Evolutionary conservation across 805 yeast genomes (phyloP).

Genomic region (Schwanniomyces polymorphus): DNA sequence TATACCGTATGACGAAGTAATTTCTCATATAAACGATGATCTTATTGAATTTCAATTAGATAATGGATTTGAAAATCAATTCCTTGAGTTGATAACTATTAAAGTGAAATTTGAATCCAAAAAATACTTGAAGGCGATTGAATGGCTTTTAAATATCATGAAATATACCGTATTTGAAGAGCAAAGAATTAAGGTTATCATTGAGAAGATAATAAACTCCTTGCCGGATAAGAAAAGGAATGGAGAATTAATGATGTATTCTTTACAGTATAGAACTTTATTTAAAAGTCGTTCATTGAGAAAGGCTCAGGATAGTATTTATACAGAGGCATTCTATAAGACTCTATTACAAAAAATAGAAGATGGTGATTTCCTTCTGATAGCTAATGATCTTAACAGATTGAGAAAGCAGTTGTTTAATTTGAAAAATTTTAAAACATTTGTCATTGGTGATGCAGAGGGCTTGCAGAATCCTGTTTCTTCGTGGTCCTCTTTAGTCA

Average conservation of each 20-base stretch:
- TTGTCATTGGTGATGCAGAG: slow-evolving; percentile 68
- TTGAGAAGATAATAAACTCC: slow-evolving; percentile 60
- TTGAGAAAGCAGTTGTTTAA: slow-evolving; percentile 55
- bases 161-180: slow-evolving; percentile 71
- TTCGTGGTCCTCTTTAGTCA: slow-evolving; percentile 50
- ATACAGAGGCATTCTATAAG: slow-evolving; percentile 58
- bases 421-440: slow-evolving; percentile 60
- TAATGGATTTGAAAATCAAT: slow-evolving; percentile 57
- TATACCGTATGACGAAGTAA: slow-evolving; percentile 74
- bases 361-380: slow-evolving; percentile 49
- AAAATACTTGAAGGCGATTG: slow-evolving; percentile 67
- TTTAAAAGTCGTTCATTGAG: slow-evolving; percentile 62
- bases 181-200: slow-evolving; percentile 62
- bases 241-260: slow-evolving; percentile 63
- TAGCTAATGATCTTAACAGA: slow-evolving; percentile 50
- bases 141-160: slow-evolving; percentile 72
- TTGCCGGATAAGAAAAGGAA: slow-evolving; percentile 64
- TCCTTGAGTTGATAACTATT: slow-evolving; percentile 66
- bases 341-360: slow-evolving; percentile 46
- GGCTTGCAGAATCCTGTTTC: slow-evolving; percentile 56
- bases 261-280: slow-evolving; percentile 55
- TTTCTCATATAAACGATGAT: slow-evolving; percentile 69
- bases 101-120: slow-evolving; percentile 58
- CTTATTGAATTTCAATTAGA: slow-evolving; percentile 60
- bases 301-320: slow-evolving; percentile 64